Conservation (phyloP, 176 grass and related monocot species). For the Sorghum bicolor region Sorghum_bicolor_NCBIv3 NC_012875.2:57642501-57643000, state of each 20-base stretch:
- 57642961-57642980: no score
- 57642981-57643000: not conserved
- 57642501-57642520: no score
- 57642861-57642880: no score
- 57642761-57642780: no score
- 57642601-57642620: not conserved
- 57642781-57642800: not conserved
- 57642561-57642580: not conserved
- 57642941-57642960: no score
- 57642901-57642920: no score
- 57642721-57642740: not conserved
- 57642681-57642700: not conserved
- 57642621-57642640: not conserved
- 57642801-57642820: not conserved
- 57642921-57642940: no score
- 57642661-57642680: not conserved
- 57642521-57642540: not conserved
- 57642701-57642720: no score
- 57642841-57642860: no score
- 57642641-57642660: not conserved
- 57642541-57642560: not conserved
- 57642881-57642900: no score
- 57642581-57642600: not conserved
- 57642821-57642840: not conserved
- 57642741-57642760: not conserved